A percentile compares a stretch with the other conserved stretches of the same genome.
Evolutionary conservation across 1,284 basidiomycete species (phyloP).

Genomic region (Marasmius fiardii): DNA sequence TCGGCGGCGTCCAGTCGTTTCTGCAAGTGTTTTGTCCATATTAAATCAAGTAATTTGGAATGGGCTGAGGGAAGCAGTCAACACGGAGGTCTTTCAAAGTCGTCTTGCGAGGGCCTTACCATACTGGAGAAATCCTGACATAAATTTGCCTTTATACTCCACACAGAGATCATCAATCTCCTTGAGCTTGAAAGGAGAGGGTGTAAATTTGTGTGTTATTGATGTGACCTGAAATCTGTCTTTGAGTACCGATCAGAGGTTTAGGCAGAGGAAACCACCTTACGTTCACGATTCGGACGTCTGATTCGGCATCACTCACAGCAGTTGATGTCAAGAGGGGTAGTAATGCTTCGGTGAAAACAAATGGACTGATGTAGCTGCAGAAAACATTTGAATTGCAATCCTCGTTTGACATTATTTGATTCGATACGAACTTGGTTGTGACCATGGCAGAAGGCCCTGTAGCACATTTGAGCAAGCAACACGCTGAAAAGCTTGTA

Average conservation of each 20-base stretch:
- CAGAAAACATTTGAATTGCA: neutral
- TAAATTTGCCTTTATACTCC: conserved; percentile 8
- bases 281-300: conserved; percentile 50
- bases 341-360: conserved; percentile 44
- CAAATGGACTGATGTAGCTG: conserved; percentile 44
- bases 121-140: conserved; percentile 14
- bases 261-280: conserved; percentile 13
- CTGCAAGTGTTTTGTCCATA: conserved; percentile 24
- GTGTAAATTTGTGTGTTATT: conserved; percentile 11
- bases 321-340: conserved; percentile 46
- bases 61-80: conserved; percentile 14
- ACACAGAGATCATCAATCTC: conserved; percentile 18
- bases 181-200: conserved; percentile 10
- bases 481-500: neutral
- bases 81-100: neutral
- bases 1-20: conserved; percentile 18
- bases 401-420: neutral
- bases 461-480: conserved; percentile 9
- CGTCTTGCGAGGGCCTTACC: too few species aligned
- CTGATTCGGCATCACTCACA: conserved; percentile 31
- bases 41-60: conserved; percentile 22
- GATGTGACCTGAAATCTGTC: conserved; percentile 13
- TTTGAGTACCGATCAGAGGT: neutral
- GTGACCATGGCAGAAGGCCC: conserved; percentile 35
- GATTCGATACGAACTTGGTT: conserved; percentile 41